phyloP scores from a whole-genome alignment of 805 yeast genomes.

The Ogataea populi-albae region DNA sequence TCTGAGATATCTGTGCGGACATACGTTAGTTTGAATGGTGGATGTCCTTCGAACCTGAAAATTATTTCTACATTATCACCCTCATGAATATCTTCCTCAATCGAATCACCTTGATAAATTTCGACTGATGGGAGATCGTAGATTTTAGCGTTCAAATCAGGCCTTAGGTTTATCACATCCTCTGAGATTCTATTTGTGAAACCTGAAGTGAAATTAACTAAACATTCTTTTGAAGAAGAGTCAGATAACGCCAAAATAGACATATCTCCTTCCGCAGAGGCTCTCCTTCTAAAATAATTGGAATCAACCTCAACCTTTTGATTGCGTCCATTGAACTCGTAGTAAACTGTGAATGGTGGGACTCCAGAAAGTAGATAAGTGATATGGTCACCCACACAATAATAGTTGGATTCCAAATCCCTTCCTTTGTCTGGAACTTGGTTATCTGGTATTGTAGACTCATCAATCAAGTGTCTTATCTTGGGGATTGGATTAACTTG shows the following conservation, averaged over 20 bases:
- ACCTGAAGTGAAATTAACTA: slow-evolving; percentile 51
- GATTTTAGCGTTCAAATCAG: slow-evolving; percentile 33
- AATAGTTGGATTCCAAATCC: slow-evolving; percentile 35
- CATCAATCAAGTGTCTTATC: slow-evolving; percentile 42
- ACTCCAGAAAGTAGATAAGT: slow-evolving; percentile 72
- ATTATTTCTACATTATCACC: slow-evolving; percentile 91
- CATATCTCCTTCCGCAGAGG: slow-evolving; percentile 78
- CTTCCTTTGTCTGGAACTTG: slow-evolving; percentile 7
- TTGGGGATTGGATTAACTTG: slow-evolving; percentile 76
- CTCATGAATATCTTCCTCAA: slow-evolving; percentile 82
- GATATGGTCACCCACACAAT: slow-evolving; percentile 92
- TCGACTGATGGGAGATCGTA: slow-evolving; percentile 71
- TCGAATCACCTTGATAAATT: slow-evolving; percentile 71
- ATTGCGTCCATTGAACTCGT: slow-evolving; percentile 62
- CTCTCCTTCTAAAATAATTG: slow-evolving; percentile 56
- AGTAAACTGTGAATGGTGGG: slow-evolving; percentile 75
- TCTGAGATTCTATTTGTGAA: slow-evolving; percentile 28
- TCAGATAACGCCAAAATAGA: slow-evolving; percentile 69
- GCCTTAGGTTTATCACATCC: slow-evolving; percentile 23
- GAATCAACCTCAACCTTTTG: slow-evolving; percentile 50
- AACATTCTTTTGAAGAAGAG: slow-evolving; percentile 66
- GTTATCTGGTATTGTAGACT: slow-evolving; percentile 30
- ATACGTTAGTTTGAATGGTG: slow-evolving; percentile 87
- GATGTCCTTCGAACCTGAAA: slow-evolving; percentile 79
- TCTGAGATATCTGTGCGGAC: slow-evolving; percentile 53